Conservation (phyloP, 2,329 filamentous ascomycete genomes). For the Curvularia sp. region DNA sequence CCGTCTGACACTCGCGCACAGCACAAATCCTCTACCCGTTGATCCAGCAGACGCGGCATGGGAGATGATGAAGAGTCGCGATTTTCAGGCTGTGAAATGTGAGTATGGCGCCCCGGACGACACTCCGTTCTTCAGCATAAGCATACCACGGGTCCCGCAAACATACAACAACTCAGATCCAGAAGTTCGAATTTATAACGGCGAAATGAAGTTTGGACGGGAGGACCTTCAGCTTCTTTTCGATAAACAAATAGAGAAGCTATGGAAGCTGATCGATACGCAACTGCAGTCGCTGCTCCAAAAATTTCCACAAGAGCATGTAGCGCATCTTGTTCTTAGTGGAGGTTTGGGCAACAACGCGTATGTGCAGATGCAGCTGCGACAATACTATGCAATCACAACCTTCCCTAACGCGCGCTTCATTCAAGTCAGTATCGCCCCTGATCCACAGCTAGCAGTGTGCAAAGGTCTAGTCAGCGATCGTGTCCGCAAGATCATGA, state of each 20-base stretch:
- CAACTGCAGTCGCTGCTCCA: slow-evolving; percentile 43
- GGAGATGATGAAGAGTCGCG: slow-evolving; percentile 52
- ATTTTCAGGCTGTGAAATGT: slow-evolving; percentile 54
- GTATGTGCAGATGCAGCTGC: slow-evolving; percentile 51
- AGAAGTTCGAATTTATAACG: slow-evolving; percentile 41
- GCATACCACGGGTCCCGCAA: slow-evolving; percentile 44
- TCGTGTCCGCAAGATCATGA: slow-evolving; percentile 58
- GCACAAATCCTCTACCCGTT: slow-evolving; percentile 33
- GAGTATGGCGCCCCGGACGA: slow-evolving; percentile 50
- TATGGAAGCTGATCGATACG: slow-evolving; percentile 47
- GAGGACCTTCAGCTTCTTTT: slow-evolving; percentile 47
- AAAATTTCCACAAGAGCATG: slow-evolving; percentile 39
- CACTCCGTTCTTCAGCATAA: slow-evolving; percentile 47
- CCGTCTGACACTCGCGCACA: slow-evolving; percentile 43
- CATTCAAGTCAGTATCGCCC: slow-evolving; percentile 46
- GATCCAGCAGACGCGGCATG: slow-evolving; percentile 49
- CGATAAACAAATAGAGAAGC: slow-evolving; percentile 47
- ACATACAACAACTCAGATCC: slow-evolving; percentile 44
- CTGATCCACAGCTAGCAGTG: slow-evolving; percentile 64
- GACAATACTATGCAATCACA: slow-evolving; percentile 43
- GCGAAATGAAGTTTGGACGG: slow-evolving; percentile 46
- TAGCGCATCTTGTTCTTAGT: slow-evolving; percentile 52
- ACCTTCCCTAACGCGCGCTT: slow-evolving; percentile 33
- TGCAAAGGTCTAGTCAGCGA: slow-evolving; percentile 63
- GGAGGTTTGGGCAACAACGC: slow-evolving; percentile 54